phyloP scores from a whole-genome alignment of 371 early-diverging fungal species.

The Haplosporangium sp. region DNA sequence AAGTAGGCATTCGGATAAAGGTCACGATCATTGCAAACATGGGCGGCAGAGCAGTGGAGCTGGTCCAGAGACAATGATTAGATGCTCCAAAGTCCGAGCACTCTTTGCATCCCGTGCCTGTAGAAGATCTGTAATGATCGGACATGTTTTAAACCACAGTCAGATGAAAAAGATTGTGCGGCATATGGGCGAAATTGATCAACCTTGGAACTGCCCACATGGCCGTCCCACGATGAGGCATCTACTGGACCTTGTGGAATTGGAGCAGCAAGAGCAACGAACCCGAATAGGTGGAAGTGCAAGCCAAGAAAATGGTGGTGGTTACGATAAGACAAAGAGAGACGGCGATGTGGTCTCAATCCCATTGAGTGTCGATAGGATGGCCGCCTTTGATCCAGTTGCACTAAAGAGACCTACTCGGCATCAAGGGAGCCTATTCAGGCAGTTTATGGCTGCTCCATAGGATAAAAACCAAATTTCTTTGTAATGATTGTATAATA shows the following conservation, averaged over 20 bases:
- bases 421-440: constrained; percentile 41
- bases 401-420: constrained; percentile 37
- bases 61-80: constrained; percentile 64
- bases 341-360: neutral
- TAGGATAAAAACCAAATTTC: neutral
- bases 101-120: constrained; percentile 88
- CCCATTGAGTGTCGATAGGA: neutral
- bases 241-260: constrained; percentile 63
- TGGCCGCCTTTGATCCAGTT: constrained; percentile 29
- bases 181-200: constrained; percentile 85
- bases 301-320: neutral
- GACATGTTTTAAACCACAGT: constrained; percentile 72
- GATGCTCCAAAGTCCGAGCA: constrained; percentile 70
- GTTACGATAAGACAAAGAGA: neutral
- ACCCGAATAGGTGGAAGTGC: constrained; percentile 11
- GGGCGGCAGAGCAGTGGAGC: neutral
- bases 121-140: constrained; percentile 83
- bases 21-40: constrained; percentile 9
- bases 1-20: neutral
- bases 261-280: constrained; percentile 38
- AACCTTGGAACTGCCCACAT: constrained; percentile 99
- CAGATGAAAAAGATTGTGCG: constrained; percentile 84
- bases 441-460: constrained; percentile 37
- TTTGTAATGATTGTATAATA: too few relatives aligned
- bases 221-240: constrained; percentile 97